Evolutionary conservation across 2,329 filamentous ascomycete genomes (phyloP).

Genomic region (Paraphoma sp.): DNA sequence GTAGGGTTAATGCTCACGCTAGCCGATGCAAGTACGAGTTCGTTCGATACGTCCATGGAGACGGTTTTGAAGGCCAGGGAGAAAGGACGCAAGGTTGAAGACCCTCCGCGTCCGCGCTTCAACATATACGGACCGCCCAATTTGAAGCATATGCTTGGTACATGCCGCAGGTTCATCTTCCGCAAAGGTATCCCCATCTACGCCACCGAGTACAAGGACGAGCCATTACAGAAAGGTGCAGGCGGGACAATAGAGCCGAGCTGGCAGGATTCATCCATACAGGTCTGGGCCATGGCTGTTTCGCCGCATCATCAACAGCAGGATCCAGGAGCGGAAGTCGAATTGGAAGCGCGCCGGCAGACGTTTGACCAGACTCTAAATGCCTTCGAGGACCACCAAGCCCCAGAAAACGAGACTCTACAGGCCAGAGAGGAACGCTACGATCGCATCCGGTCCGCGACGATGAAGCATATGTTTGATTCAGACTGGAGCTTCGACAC

Average conservation of each 20-base stretch:
- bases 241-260: slow-evolving; percentile 61
- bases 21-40: slow-evolving; percentile 68
- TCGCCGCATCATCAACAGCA: slow-evolving; percentile 29
- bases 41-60: slow-evolving; percentile 54
- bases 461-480: slow-evolving; percentile 80
- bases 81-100: slow-evolving; percentile 16
- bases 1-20: slow-evolving; percentile 85
- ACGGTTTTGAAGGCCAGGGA: slow-evolving; percentile 26
- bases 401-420: slow-evolving; percentile 32
- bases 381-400: slow-evolving; percentile 39
- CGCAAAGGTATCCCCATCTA: slow-evolving; percentile 79
- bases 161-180: slow-evolving; percentile 83
- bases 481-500: slow-evolving; percentile 77
- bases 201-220: slow-evolving; percentile 68
- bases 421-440: slow-evolving; percentile 50
- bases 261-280: slow-evolving; percentile 77
- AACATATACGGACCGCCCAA: slow-evolving; percentile 83
- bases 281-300: slow-evolving; percentile 83
- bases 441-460: slow-evolving; percentile 62
- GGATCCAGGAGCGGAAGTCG: slow-evolving; percentile 20
- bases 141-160: slow-evolving; percentile 79
- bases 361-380: slow-evolving; percentile 35
- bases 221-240: slow-evolving; percentile 31
- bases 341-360: slow-evolving; percentile 26
- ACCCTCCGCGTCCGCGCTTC: slow-evolving; percentile 35